These are phyloP conservation scores for Coemansia sp. DNA, from an alignment of 192 early-diverging fungal species.

Conservation along the genomic window DNA sequence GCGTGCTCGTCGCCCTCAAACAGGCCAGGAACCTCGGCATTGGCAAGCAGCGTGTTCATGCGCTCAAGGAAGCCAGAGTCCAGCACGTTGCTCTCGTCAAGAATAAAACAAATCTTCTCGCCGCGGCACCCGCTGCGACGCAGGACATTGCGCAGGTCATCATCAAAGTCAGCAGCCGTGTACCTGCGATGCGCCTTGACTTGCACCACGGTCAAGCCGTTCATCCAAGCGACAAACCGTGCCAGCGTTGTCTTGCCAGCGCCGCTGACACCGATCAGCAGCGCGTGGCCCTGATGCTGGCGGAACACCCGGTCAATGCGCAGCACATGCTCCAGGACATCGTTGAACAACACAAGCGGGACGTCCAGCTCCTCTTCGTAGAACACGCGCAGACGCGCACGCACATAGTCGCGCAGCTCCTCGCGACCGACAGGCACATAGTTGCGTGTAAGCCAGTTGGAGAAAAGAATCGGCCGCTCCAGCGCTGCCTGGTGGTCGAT, in stretches of 20 bases:
- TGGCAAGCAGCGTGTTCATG: slow-evolving; percentile 99
- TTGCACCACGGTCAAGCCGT: slow-evolving; percentile 93
- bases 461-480: slow-evolving; percentile 90
- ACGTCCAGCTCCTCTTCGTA: slow-evolving; percentile 99
- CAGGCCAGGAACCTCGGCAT: slow-evolving; percentile 97
- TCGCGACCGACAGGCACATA: slow-evolving; percentile 90
- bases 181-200: slow-evolving; percentile 99
- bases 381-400: slow-evolving; percentile 94
- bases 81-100: slow-evolving; percentile 98
- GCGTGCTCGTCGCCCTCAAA: slow-evolving; percentile 99
- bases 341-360: slow-evolving; percentile 94
- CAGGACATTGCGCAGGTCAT: slow-evolving; percentile 90
- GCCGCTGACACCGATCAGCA: slow-evolving; percentile 97
- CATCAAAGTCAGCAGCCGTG: slow-evolving; percentile 95
- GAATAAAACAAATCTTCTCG: slow-evolving; percentile 96
- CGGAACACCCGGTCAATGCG: slow-evolving; percentile 98
- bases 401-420: slow-evolving; percentile 87
- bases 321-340: slow-evolving; percentile 96
- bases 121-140: slow-evolving; percentile 93
- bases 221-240: slow-evolving; percentile 99
- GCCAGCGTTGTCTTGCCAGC: slow-evolving; percentile 97
- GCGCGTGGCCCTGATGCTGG: slow-evolving; percentile 96
- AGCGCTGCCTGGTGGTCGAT: slow-evolving; percentile 72
- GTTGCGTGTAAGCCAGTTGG: slow-evolving; percentile 94
- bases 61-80: slow-evolving; percentile 98